Conservation (phyloP, 1,284 basidiomycete genomes). For the Ustilago shanxiensis region DNA sequence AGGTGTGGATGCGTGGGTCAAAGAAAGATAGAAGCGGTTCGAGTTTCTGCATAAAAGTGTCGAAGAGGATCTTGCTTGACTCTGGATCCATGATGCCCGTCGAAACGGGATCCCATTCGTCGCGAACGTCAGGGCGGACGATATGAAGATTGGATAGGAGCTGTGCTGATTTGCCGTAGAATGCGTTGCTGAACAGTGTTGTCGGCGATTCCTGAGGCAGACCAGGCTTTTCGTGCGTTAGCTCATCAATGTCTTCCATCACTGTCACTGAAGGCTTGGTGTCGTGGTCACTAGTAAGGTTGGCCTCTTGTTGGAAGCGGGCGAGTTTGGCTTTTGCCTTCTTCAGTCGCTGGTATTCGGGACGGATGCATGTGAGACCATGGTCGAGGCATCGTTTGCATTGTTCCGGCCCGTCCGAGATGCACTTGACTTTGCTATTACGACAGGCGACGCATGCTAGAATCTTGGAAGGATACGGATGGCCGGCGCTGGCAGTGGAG, state of each 20-base stretch:
- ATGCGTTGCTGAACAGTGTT: slow-evolving; percentile 37
- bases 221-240: slow-evolving; percentile 4
- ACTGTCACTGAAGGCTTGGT: not conserved
- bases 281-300: slow-evolving; percentile 11
- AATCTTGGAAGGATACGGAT: slow-evolving; percentile 38
- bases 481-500: slow-evolving; percentile 1
- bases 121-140: slow-evolving; percentile 31
- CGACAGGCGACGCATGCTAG: slow-evolving; percentile 49
- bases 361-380: slow-evolving; percentile 40
- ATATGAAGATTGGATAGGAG: slow-evolving; percentile 34
- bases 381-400: slow-evolving; percentile 48
- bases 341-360: slow-evolving; percentile 46
- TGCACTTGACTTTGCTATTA: slow-evolving; percentile 50
- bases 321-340: slow-evolving; percentile 44
- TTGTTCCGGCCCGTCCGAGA: slow-evolving; percentile 34
- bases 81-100: slow-evolving; percentile 34
- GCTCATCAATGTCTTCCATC: slow-evolving; percentile 7
- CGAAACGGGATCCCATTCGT: slow-evolving; percentile 40
- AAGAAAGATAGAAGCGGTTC: slow-evolving; percentile 46
- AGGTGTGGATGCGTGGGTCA: slow-evolving; percentile 41
- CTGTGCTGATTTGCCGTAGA: slow-evolving; percentile 39
- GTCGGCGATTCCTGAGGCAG: slow-evolving; percentile 33
- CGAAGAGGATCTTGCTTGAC: slow-evolving; percentile 33
- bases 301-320: slow-evolving; percentile 27
- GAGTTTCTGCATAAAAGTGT: slow-evolving; percentile 42